These are phyloP conservation scores for Rhodosporidiobolus odoratus DNA, from an alignment of 768 basidiomycete genomes.

Conservation along the genomic window DNA sequence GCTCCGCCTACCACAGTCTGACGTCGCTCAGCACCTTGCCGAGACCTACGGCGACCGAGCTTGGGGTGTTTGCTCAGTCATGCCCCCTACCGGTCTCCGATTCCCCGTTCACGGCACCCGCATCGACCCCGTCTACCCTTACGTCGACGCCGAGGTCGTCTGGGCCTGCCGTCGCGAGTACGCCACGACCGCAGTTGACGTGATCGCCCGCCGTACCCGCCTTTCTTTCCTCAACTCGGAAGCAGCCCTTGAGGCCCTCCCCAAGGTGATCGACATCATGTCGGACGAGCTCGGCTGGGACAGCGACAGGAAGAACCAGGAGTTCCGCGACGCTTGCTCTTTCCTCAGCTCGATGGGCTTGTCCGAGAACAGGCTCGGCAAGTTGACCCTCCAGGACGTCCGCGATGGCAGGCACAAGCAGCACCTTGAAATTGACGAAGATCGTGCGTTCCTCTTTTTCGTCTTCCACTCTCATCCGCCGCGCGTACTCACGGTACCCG, in stretches of 20 bases:
- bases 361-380: conserved; percentile 41
- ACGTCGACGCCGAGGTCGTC: conserved; percentile 86
- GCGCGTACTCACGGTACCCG: neutral
- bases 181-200: conserved; percentile 83
- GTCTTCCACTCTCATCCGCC: conserved; percentile 6
- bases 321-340: conserved; percentile 58
- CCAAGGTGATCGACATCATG: conserved; percentile 87
- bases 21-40: conserved; percentile 88
- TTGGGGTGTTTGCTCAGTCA: conserved; percentile 83
- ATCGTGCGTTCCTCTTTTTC: conserved; percentile 18
- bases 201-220: conserved; percentile 78
- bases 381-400: conserved; percentile 41
- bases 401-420: conserved; percentile 40
- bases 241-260: conserved; percentile 75
- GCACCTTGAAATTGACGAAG: conserved; percentile 39
- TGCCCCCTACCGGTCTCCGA: conserved; percentile 64
- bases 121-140: conserved; percentile 68
- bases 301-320: conserved; percentile 54
- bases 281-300: conserved; percentile 76
- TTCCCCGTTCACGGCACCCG: conserved; percentile 85
- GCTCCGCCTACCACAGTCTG: conserved; percentile 56
- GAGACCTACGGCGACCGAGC: conserved; percentile 93
- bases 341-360: conserved; percentile 86
- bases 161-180: conserved; percentile 90
- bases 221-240: conserved; percentile 88